Evolutionary conservation across 345 rosid genomes (phyloP), one percentile per base, ranked within the genome.

Genomic region (Erucastrum elatum): DNA sequence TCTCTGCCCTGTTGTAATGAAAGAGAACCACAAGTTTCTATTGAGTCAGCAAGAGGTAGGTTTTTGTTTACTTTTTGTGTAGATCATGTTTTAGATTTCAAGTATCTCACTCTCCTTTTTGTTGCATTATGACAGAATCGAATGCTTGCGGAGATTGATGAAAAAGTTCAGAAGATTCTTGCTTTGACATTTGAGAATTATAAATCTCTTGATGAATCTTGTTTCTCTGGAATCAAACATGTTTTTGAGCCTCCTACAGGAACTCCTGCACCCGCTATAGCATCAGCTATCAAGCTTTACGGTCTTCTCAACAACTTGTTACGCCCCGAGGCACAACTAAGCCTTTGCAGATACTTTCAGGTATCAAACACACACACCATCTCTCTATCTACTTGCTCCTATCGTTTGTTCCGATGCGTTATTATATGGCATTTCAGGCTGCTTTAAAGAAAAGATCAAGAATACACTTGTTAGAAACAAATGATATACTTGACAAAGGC

Each of bases 31-130:
- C 81, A 90, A 84, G 80, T 77, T 84, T 70, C 65, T 71, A 51
- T 81, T 94, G 79, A 94, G 98, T 85, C 94, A 87, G 84, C 97
- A 93, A 82, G 98, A 93, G 94, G 98, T 93, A 16, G 4, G 2
- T 55, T 55, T 55, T 53, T n/a, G 5, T 33, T 33, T 5, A 4
- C 46, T 51, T 53, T 11, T 55, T 55, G 27, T 55, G 60, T 55
- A 55, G 5, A 16, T 64, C 15, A 64, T 51, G 59, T 37, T 41
- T 66, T 13, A 37, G 8, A 61, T 9, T 12, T 44, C 25, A 68
- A 71, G 46, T 64, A 64, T 55, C 70, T 37, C 51, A 35, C 3
- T 61, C 70, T 33, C 31, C 11, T 7, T 51, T 77, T 39, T 62
- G 70, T 5, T 66, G 64, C 37, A 37, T 64, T 70, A 5, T 70